Conservation (phyloP, 441 rosid species). For the Erodium texanum region DNA sequence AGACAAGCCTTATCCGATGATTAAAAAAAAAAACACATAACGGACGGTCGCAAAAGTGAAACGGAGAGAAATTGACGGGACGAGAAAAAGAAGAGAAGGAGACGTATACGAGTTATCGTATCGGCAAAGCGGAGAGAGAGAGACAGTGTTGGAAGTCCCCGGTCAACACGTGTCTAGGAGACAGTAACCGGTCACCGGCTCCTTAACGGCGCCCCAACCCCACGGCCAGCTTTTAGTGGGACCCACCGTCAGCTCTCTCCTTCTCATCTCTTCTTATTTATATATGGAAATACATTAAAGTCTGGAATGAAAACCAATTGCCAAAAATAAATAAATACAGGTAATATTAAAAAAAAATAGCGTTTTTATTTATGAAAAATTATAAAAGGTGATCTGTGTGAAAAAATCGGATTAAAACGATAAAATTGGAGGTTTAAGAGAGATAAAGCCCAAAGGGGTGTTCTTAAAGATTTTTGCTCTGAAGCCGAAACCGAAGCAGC, state of each 20-base stretch:
- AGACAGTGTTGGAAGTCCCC: not conserved
- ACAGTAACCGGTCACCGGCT: not conserved
- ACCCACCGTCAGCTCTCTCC: not conserved
- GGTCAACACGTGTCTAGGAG: not conserved
- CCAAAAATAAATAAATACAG: not conserved
- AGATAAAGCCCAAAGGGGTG: constrained; percentile 20
- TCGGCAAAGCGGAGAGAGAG: not conserved
- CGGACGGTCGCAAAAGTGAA: not conserved
- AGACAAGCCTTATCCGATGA: too few species aligned
- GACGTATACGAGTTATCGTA: not conserved
- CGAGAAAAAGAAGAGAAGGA: not conserved
- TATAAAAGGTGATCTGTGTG: not conserved
- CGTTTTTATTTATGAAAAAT: not conserved
- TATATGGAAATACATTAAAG: not conserved
- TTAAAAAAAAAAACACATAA: not conserved
- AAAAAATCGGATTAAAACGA: not conserved
- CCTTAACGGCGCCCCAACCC: not conserved
- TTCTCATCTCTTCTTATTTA: too few species aligned
- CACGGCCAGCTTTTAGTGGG: constrained; percentile 1
- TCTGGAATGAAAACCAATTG: not conserved
- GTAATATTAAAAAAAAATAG: not conserved
- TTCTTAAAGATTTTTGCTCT: constrained; percentile 35
- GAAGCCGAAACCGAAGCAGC: constrained; percentile 24
- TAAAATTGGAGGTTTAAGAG: constrained; percentile 12
- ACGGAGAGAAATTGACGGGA: not conserved